A percentile compares a stretch with the other conserved stretches of the same genome.
These are phyloP conservation scores for Pulveroboletus sp. DNA, from an alignment of 768 basidiomycete species.

Conservation along the genomic window DNA sequence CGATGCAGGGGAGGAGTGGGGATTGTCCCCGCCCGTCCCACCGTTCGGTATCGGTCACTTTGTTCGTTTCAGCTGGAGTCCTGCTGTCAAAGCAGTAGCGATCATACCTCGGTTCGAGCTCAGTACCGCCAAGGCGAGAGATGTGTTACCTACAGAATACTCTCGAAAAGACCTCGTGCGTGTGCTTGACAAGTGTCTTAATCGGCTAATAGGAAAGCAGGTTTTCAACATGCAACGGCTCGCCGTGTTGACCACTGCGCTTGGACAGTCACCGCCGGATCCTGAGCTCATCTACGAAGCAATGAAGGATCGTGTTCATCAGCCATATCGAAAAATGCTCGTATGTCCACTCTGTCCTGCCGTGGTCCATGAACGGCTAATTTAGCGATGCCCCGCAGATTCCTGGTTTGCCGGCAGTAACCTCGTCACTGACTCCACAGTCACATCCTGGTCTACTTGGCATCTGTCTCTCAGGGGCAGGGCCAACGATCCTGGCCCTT, in stretches of 20 bases:
- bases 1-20: constrained; percentile 92
- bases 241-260: constrained; percentile 92
- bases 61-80: constrained; percentile 83
- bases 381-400: constrained; percentile 50
- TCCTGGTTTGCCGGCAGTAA: constrained; percentile 91
- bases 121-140: constrained; percentile 90
- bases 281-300: constrained; percentile 97
- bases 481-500: constrained; percentile 94
- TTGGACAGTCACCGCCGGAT: constrained; percentile 87
- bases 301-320: constrained; percentile 98
- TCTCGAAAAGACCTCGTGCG: constrained; percentile 84
- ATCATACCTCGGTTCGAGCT: constrained; percentile 95
- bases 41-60: constrained; percentile 92
- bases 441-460: constrained; percentile 94
- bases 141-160: constrained; percentile 80
- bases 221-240: constrained; percentile 97
- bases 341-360: constrained; percentile 40
- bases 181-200: neutral
- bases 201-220: constrained; percentile 37
- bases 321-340: constrained; percentile 87
- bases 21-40: constrained; percentile 78
- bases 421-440: constrained; percentile 77
- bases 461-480: constrained; percentile 96
- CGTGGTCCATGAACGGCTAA: neutral
- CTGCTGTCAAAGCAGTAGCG: constrained; percentile 83